Percentiles rank a stretch among this genome's conserved stretches.
phyloP scores from a whole-genome alignment of 306 rosid genomes.

The Ceratonia siliqua region DNA sequence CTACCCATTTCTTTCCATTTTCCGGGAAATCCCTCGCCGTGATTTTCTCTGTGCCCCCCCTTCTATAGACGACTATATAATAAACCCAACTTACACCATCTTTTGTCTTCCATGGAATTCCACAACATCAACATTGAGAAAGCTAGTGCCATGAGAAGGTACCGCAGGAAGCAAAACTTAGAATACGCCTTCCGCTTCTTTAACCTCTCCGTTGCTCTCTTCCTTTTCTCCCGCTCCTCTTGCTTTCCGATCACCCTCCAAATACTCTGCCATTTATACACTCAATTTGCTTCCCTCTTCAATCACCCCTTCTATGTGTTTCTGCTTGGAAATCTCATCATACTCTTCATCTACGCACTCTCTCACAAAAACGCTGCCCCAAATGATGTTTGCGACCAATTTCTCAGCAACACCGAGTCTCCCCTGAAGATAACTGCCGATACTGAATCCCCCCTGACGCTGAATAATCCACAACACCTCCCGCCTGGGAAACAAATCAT shows the following conservation, averaged over 20 bases:
- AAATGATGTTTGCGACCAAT: conserved; percentile 33
- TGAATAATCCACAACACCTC: background rate
- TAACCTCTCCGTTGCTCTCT: conserved; percentile 33
- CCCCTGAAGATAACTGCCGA: background rate
- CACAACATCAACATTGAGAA: conserved; percentile 40
- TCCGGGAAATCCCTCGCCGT: background rate
- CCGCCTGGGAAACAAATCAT: background rate
- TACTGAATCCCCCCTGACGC: background rate
- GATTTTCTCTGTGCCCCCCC: background rate
- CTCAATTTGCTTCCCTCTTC: conserved; percentile 26
- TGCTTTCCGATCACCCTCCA: conserved; percentile 33
- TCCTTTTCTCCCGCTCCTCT: conserved; percentile 36
- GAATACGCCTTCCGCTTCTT: conserved; percentile 34
- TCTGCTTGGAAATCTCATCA: conserved; percentile 43
- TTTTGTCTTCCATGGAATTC: conserved; percentile 14
- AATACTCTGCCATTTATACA: background rate
- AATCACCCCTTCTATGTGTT: conserved; percentile 50
- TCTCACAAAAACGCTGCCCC: conserved; percentile 29
- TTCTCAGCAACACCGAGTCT: background rate
- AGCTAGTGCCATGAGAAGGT: conserved; percentile 39
- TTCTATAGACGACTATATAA: no score
- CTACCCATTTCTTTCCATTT: background rate
- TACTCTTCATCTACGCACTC: conserved; percentile 48
- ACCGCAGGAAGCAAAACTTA: conserved; percentile 25
- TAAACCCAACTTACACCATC: background rate